Base-by-base conservation (phyloP, 1,284 basidiomycete genomes). In the Laetiporus sulphureus region DNA sequence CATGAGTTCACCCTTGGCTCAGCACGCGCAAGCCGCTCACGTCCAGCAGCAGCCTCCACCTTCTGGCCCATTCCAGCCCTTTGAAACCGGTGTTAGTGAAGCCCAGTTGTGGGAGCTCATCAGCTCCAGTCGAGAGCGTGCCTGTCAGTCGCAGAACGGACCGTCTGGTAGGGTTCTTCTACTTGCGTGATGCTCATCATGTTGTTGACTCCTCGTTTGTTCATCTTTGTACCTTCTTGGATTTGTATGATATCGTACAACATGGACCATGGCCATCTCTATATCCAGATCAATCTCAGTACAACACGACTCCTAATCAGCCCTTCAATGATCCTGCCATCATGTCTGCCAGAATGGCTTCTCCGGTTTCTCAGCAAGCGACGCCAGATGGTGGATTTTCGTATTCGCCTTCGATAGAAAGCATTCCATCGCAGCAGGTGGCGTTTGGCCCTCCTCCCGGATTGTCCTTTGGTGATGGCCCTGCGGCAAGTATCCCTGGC, bases 311-410 rank as follows among this genome's bases (percentile, higher is more conserved):
- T 47, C 49, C 61, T 32, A 56, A 51, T 40, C 70, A 71, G 43
- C 72, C 71, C 24, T 88, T 86, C 61, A 71, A 67, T 49, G 85
- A 89, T 55, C 85, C 86, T 37, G 85, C 86, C 13, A 89, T 89
- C 44, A 87, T 89, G 83, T 83, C 85, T 33, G 82, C 81, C 23
- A 72, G 77, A 47, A 72, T 85, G 57, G 65, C 70, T 6, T 66
- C 72, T 16, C 64, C 70, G 4, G 48, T 58, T 34, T 39, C 61
- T 25, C 21, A 48, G 23, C 54, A 56, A 37, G 42, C 48, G 8
- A 40, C 55, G 39, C 51, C 54, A 19, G 57, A 58, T 11, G 48
- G 49, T 31, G 51, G 50, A 21, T 62, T 59, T 49, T 32, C 38
- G 18, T 49, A 46, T 32, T 27, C 50, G 18, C 46, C 51, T 6